Evolutionary conservation across 305 asterid species (phyloP).

Genomic region (Fraxinus nigra): DNA sequence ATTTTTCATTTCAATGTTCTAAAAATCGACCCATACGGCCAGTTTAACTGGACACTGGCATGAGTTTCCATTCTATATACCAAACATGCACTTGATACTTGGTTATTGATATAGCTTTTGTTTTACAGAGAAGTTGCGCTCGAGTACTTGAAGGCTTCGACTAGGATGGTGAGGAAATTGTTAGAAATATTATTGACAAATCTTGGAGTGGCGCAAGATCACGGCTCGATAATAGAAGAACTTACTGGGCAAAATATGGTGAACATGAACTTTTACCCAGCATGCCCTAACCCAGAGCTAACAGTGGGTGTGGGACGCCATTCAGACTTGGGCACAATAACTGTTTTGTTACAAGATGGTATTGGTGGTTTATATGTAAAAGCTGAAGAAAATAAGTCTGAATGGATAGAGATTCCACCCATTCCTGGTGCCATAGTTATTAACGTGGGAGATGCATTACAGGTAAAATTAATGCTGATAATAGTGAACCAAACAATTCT

Average conservation of each 20-base stretch:
- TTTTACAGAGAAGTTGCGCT: slow-evolving; percentile 28
- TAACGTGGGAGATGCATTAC: slow-evolving; percentile 40
- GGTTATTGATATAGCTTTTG: neutral
- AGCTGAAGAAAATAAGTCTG: neutral
- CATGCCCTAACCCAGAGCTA: slow-evolving; percentile 27
- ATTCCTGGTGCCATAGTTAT: slow-evolving; percentile 32
- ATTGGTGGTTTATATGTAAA: slow-evolving; percentile 22
- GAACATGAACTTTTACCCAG: slow-evolving; percentile 20
- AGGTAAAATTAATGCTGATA: slow-evolving; percentile 18
- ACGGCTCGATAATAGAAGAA: slow-evolving; percentile 21
- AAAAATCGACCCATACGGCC: neutral
- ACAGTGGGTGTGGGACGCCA: slow-evolving; percentile 25
- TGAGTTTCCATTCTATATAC: neutral
- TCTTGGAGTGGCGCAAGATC: slow-evolving; percentile 25
- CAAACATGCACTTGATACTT: neutral
- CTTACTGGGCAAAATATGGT: neutral
- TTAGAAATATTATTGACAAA: slow-evolving; percentile 28
- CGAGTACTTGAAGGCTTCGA: slow-evolving; percentile 31
- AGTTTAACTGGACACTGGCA: no score
- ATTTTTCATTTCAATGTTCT: neutral
- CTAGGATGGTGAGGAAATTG: slow-evolving; percentile 27
- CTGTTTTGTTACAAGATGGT: slow-evolving; percentile 21
- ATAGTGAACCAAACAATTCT: neutral
- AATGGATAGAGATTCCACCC: neutral
- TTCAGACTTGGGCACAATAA: slow-evolving; percentile 18